Evolutionary conservation across 108 stramenopile genomes (phyloP).

Genomic region (Cylindrotheca closterium): DNA sequence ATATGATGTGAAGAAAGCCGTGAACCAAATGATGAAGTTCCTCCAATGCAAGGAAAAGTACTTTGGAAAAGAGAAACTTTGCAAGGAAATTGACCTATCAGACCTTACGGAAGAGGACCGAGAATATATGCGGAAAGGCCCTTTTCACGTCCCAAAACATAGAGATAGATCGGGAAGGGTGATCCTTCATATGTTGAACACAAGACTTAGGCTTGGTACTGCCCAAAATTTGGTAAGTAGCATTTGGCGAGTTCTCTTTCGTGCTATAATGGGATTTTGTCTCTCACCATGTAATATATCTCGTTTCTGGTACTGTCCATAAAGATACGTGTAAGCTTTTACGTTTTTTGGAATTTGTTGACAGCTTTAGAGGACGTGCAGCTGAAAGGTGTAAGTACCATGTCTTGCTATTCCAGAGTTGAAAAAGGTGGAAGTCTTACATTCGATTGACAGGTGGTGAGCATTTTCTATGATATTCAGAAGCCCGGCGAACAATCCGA

Average conservation of each 20-base stretch:
- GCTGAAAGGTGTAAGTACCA: too few species aligned
- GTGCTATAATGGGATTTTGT: not conserved
- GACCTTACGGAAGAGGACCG: not conserved
- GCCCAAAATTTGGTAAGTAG: too few species aligned
- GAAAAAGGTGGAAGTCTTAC: too few species aligned
- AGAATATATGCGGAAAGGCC: not conserved
- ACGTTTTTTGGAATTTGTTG: not conserved
- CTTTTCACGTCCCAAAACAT: not conserved
- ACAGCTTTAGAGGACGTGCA: not conserved
- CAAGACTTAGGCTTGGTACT: not conserved
- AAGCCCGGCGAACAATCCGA: too few species aligned
- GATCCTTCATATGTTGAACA: not conserved
- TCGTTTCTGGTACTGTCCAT: slow-evolving; percentile 1
- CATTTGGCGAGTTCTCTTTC: not conserved
- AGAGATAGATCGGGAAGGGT: slow-evolving; percentile 3
- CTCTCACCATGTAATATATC: not conserved
- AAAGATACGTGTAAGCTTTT: not conserved
- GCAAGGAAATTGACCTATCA: not conserved
- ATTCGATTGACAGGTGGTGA: too few species aligned
- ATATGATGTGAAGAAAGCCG: not conserved
- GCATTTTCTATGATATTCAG: too few species aligned
- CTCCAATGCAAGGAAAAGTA: slow-evolving; percentile 3
- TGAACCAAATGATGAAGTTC: not conserved
- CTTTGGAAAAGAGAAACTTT: slow-evolving; percentile 5
- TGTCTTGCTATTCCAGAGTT: too few species aligned